Base-by-base conservation (phyloP, 1,284 basidiomycete species). In the Trametes hirsuta region DNA sequence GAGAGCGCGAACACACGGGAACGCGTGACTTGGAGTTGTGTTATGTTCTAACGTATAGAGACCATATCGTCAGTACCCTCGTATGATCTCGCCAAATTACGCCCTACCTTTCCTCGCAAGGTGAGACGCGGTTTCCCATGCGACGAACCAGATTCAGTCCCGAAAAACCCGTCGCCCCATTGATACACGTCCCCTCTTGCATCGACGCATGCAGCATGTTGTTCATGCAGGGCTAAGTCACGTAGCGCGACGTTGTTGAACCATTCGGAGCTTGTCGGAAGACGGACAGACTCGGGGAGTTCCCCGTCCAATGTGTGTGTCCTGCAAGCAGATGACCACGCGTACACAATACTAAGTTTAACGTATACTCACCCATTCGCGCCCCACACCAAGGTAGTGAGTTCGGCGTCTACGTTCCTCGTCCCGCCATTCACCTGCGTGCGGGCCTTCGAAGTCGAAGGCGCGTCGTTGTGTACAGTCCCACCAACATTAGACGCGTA, bases 161-260 rank as follows among this genome's bases (percentile, higher is more conserved):
- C 80, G 62, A 80, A 82, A 70, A 85, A 91, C 1, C 83, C 86
- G 47, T 81, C 79, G 0, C 93, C 93, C 94, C 94, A 96, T 69
- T 95, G 92, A 74, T 94, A 93, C 1, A 94, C 85, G 68, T 98
- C 92, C 24, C 96, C 96, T 44, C 84, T 81, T 2, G 87, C 88
- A 72, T 96, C 93, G n/a, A 95, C 85, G 62, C 89, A 93, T 3
- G 90, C 93, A 1, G 86, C 93, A 66, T 94, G 90, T 46, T 78
- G 81, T 66, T 87, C 83, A 45, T 92, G 87, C 18, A 96, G 75
- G 6, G 83, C 86, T 34, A 96, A 72, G 73, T 96, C 93, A 18
- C 92, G 82, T 25, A 95, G 77, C 1, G 93, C 88, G 50, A 86
- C 78, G 69, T 80, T 82, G 53, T 84, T 77, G 37, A 91, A 73